Evolutionary conservation across 345 rosid genomes (phyloP).

Genomic region (Rubroshorea leprosula): DNA sequence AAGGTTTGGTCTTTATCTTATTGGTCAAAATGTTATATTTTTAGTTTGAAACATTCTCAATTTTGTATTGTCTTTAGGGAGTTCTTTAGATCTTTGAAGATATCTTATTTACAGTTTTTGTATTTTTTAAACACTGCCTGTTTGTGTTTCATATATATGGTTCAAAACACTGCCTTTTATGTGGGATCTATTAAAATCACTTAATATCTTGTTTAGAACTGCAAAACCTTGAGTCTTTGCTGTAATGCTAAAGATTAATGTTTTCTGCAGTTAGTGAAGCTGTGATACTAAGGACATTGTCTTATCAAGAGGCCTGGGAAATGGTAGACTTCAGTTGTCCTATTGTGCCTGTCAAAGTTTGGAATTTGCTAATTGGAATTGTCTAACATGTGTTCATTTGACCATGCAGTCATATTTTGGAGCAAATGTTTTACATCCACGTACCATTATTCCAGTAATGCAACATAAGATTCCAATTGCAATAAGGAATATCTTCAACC

Average conservation of each 20-base stretch:
- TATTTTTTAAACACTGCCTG: too few relatives aligned
- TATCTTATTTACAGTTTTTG: too few relatives aligned
- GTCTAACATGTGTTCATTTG: slow-evolving; percentile 24
- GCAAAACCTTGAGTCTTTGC: slow-evolving; percentile 9
- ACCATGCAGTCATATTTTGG: slow-evolving; percentile 91
- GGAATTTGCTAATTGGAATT: slow-evolving; percentile 9
- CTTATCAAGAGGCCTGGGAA: slow-evolving; percentile 99
- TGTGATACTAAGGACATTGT: slow-evolving; percentile 69
- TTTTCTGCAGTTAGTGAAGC: slow-evolving; percentile 88
- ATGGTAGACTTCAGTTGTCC: slow-evolving; percentile 54
- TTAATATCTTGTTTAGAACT: too few relatives aligned
- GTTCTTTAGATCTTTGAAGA: neutral
- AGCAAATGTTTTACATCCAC: slow-evolving; percentile 98
- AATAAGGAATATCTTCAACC: slow-evolving; percentile 87
- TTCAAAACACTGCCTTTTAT: too few relatives aligned
- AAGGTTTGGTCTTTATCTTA: slow-evolving; percentile 47
- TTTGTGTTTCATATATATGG: too few relatives aligned
- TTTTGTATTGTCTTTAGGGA: neutral
- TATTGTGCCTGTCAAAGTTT: slow-evolving; percentile 19
- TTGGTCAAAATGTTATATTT: neutral
- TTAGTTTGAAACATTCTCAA: neutral
- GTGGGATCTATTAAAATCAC: too few relatives aligned
- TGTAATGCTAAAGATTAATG: slow-evolving; percentile 5
- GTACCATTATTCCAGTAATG: slow-evolving; percentile 98
- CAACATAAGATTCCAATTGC: slow-evolving; percentile 82